phyloP scores from a whole-genome alignment of 1,284 basidiomycete genomes.

The Cutaneotrichosporon mucoides region DNA sequence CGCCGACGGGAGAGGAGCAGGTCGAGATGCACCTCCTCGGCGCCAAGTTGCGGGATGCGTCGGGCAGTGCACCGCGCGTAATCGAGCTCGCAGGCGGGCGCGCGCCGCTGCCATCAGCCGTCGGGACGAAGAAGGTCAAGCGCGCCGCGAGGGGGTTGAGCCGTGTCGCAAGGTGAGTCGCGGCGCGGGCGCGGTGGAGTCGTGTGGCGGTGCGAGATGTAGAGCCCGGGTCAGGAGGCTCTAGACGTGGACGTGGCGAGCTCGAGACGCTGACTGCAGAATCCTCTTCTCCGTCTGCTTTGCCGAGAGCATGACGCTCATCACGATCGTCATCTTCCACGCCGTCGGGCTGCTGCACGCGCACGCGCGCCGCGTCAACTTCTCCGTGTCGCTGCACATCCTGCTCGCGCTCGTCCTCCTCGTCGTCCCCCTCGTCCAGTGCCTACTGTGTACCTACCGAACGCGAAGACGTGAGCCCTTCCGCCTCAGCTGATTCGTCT shows the following conservation, averaged over 20 bases:
- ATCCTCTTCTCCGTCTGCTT: conserved; percentile 46
- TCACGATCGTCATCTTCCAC: conserved; percentile 46
- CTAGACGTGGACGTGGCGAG: too few species aligned
- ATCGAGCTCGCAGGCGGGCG: conserved; percentile 30
- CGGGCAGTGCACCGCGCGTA: conserved; percentile 19
- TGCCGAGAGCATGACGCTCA: conserved; percentile 46
- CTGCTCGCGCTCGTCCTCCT: conserved; percentile 43
- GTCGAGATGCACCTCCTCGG: conserved; percentile 30
- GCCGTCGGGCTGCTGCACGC: conserved; percentile 40
- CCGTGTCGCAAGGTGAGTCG: conserved; percentile 31
- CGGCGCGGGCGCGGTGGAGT: too few species aligned
- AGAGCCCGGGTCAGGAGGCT: too few species aligned
- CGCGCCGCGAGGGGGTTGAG: conserved; percentile 38
- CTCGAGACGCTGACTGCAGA: conserved; percentile 18
- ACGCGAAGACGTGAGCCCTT: conserved; percentile 30
- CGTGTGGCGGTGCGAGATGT: too few species aligned
- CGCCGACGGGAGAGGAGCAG: too few species aligned
- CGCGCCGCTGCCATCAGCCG: not conserved
- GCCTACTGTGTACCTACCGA: conserved; percentile 46
- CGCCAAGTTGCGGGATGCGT: conserved; percentile 29
- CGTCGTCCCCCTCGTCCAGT: conserved; percentile 44
- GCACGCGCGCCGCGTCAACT: conserved; percentile 44
- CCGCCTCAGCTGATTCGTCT: not conserved
- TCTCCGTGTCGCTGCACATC: conserved; percentile 43
- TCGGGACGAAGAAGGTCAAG: conserved; percentile 23